These are phyloP conservation scores for Fusarium palustre DNA, from an alignment of 2,329 filamentous ascomycete genomes.

Conservation along the genomic window DNA sequence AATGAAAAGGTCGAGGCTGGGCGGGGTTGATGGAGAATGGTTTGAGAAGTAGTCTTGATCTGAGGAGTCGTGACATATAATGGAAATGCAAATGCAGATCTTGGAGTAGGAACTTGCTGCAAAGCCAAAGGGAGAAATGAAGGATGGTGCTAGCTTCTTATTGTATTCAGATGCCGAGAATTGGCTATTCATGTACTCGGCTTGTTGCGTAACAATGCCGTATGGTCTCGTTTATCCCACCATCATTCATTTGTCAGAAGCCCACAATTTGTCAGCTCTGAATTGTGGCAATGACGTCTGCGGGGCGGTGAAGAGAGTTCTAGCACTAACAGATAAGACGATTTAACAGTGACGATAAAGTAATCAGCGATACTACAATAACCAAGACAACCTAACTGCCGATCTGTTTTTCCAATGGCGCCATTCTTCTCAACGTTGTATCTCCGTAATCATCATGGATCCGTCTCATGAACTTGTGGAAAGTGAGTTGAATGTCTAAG, in stretches of 20 bases:
- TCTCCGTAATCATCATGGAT: not conserved
- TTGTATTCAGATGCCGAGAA: not conserved
- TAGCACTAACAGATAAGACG: constrained; percentile 11
- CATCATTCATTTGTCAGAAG: constrained; percentile 20
- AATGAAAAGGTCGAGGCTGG: not conserved
- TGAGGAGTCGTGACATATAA: constrained; percentile 14
- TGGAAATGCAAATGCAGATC: not conserved
- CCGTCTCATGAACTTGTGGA: not conserved
- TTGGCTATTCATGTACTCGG: not conserved
- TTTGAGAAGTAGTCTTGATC: not conserved
- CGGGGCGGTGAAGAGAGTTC: not conserved
- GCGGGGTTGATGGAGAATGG: constrained; percentile 19
- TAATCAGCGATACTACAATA: not conserved
- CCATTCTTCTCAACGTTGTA: not conserved
- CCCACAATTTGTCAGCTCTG: constrained; percentile 21
- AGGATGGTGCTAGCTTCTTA: not conserved
- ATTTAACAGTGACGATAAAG: rapidly evolving
- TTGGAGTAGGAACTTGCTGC: not conserved
- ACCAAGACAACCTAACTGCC: not conserved
- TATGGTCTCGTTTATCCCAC: constrained; percentile 11
- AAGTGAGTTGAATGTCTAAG: not conserved
- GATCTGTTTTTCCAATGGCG: not conserved
- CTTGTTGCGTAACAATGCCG: constrained; percentile 20
- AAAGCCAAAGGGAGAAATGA: too few relatives aligned
- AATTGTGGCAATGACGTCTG: constrained; percentile 24